Percentiles rank a stretch among this genome's conserved stretches.
Evolutionary conservation across 305 asterid genomes (phyloP).

Genomic region (Stenogyne calaminthoides): DNA sequence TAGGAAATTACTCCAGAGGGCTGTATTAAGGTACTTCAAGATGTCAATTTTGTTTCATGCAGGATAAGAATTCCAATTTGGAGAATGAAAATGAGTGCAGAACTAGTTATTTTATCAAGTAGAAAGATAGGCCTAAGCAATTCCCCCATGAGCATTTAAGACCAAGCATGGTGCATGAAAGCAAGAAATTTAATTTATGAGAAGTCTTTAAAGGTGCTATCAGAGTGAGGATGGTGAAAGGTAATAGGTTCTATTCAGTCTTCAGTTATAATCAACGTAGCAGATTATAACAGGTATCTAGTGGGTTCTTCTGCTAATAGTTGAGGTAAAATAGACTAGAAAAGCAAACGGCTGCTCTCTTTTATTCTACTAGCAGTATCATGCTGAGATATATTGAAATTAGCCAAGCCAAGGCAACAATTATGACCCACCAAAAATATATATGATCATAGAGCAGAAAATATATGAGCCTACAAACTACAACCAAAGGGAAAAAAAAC

Average conservation of each 20-base stretch:
- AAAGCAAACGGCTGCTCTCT: constrained; percentile 4
- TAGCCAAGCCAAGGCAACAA: constrained; percentile 1
- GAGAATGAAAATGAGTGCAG: background rate
- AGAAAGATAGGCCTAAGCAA: background rate
- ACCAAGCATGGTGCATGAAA: background rate
- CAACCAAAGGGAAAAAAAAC: background rate
- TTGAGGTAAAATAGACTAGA: background rate
- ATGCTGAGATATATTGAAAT: background rate
- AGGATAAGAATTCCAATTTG: background rate
- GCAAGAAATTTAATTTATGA: background rate
- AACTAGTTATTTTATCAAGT: background rate
- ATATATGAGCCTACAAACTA: background rate
- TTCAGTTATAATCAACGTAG: background rate
- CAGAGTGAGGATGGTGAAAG: constrained; percentile 1
- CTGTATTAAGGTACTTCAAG: background rate
- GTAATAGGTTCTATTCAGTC: background rate
- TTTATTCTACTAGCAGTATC: background rate
- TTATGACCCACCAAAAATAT: background rate
- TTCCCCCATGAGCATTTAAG: background rate
- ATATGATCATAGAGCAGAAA: background rate
- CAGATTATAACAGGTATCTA: background rate
- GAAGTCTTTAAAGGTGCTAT: background rate
- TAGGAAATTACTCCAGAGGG: background rate
- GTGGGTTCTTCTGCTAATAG: background rate
- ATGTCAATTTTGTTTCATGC: background rate